phyloP scores from a whole-genome alignment of 2,329 filamentous ascomycete genomes.

The Ophiosphaerella narmari region DNA sequence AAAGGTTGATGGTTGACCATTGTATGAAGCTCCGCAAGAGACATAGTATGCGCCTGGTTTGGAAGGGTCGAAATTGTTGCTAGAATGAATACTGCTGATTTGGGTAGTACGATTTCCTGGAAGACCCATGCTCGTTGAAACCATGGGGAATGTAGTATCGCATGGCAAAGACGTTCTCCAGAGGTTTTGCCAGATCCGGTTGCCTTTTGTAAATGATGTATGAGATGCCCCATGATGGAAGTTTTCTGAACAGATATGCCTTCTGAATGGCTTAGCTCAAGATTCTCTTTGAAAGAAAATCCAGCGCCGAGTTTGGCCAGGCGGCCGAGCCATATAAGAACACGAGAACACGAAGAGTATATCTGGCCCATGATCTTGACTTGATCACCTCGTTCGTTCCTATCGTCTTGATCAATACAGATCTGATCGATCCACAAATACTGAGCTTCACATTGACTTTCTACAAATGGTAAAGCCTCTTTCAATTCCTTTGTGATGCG shows the following conservation, averaged over 20 bases:
- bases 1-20: neutral
- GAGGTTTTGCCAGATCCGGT: too few species aligned
- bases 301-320: too few species aligned
- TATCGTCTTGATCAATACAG: conserved; percentile 20
- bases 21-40: neutral
- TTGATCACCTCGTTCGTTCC: conserved; percentile 14
- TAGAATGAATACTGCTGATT: neutral
- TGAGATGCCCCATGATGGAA: neutral
- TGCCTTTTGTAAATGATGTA: too few species aligned
- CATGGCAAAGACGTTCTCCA: neutral
- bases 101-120: conserved; percentile 1
- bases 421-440: conserved; percentile 23
- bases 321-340: conserved; percentile 2
- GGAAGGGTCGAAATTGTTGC: neutral
- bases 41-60: neutral
- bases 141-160: neutral
- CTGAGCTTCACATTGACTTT: neutral
- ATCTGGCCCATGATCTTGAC: conserved; percentile 19
- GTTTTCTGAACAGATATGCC: too few species aligned
- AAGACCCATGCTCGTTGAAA: conserved; percentile 8
- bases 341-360: conserved; percentile 10
- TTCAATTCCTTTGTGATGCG: neutral
- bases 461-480: neutral
- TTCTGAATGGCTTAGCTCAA: too few species aligned
- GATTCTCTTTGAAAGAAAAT: too few species aligned